Evolutionary conservation across 257 asterid genomes (phyloP).

Genomic region (Ballota nigra): DNA sequence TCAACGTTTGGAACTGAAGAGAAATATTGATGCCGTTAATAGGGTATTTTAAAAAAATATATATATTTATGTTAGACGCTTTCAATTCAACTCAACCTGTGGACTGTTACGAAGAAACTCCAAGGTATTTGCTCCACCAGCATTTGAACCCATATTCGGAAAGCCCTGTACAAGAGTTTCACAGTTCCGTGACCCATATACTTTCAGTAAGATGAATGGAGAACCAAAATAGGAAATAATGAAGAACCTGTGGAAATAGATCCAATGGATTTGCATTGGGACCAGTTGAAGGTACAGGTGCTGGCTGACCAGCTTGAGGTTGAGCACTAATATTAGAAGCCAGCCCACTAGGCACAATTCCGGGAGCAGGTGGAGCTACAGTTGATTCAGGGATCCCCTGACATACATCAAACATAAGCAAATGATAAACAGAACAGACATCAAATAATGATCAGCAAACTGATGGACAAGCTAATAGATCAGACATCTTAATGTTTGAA

Average conservation of each 20-base stretch:
- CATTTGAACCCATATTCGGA: conserved; percentile 56
- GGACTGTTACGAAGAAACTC: conserved; percentile 78
- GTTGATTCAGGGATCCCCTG: conserved; percentile 79
- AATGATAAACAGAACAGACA: conserved; percentile 1
- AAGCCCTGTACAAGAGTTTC: conserved; percentile 46
- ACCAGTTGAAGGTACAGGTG: conserved; percentile 47
- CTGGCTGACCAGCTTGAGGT: conserved; percentile 56
- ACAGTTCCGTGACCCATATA: conserved; percentile 14
- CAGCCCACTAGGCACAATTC: conserved; percentile 35
- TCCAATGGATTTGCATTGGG: conserved; percentile 80
- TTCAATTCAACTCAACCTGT: conserved; percentile 44
- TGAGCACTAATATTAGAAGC: conserved; percentile 44
- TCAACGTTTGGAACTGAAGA: conserved; percentile 73
- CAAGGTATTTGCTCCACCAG: conserved; percentile 61
- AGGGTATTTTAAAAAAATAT: background rate
- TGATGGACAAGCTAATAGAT: background rate
- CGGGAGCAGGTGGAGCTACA: conserved; percentile 53
- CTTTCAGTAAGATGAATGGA: background rate
- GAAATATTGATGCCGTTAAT: background rate
- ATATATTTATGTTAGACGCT: background rate
- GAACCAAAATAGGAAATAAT: conserved; percentile 1
- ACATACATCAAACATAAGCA: conserved; percentile 10
- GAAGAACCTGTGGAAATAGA: conserved; percentile 78
- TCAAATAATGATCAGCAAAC: background rate
- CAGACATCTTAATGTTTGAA: background rate